Base-by-base conservation (phyloP, 2,329 filamentous ascomycete species). In the Epichloe amarillans region DNA sequence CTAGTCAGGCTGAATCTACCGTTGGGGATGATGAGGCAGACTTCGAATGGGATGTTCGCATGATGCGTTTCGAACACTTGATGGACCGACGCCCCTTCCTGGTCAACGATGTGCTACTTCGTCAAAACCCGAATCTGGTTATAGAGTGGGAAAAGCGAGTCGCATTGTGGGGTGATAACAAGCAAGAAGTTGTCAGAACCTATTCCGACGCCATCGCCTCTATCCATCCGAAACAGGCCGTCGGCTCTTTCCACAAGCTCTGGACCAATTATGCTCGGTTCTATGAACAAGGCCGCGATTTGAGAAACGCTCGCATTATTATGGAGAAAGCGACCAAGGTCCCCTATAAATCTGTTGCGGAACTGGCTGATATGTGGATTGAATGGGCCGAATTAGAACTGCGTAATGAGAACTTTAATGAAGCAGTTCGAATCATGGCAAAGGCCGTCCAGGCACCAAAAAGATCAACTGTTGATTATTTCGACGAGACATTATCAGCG, bases 361-460 rank as follows among this genome's bases (percentile, higher is more conserved):
- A 98, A 67, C 76, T 98, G 52, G 93, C 93, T 19, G 93, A 98
- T 62, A 95, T 93, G 78, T 98, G 93, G 93, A 94, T 94, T 56
- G 89, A 95, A 69, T 98, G 93, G 91, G 91, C 94, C 1, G 91
- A 98, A 68, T 88, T 98, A 86, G 93, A 98, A 66, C 75, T 98
- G 46, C 85, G 93, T 46, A 89, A 89, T 61, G 90, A 97, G 61
- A 94, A 97, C 63, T 96, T 97, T 57, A 90, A 97, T 63, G 85
- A 87, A 61, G 93, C 94, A 3, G 84, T 96, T 55, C 84, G 85
- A 54, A 91, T 98, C 64, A 96, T 98, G 90, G 87, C 88, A 40
- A 97, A 95, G 67, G 93, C 93, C 17, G 91, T 93, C 5, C 90
- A 95, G 66, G 88, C 93, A n/a, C 90, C 93, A 0, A 97, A 97